These are phyloP conservation scores for Tremella yokohamensis DNA, from an alignment of 768 basidiomycete species.

Conservation along the genomic window DNA sequence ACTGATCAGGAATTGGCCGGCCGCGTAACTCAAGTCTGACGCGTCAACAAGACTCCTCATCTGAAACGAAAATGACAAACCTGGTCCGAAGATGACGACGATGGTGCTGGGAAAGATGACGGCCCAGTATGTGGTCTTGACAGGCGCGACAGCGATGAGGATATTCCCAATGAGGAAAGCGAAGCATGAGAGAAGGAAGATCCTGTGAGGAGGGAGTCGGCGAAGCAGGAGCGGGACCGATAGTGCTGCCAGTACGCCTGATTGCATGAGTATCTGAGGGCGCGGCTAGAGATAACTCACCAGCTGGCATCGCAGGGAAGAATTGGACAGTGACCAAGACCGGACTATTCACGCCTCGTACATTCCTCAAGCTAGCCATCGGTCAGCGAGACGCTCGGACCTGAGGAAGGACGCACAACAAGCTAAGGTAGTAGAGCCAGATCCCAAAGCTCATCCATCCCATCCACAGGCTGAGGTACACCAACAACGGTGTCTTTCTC, in stretches of 20 bases:
- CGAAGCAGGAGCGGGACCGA: background rate
- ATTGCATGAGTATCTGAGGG: too few species aligned
- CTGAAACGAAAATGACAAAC: background rate
- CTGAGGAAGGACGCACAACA: too few species aligned
- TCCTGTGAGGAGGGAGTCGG: background rate
- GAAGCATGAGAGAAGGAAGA: background rate
- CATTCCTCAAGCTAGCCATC: background rate
- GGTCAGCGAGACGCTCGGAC: too few species aligned
- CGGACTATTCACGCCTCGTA: background rate
- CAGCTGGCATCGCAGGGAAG: background rate
- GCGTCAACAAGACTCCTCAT: background rate
- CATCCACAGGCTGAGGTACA: background rate
- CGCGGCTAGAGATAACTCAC: too few species aligned
- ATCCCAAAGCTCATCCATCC: slow-evolving; percentile 6
- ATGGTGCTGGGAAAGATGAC: background rate
- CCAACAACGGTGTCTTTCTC: background rate
- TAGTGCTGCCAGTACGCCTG: background rate
- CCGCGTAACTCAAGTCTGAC: background rate
- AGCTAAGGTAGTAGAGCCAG: background rate
- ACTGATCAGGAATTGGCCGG: background rate
- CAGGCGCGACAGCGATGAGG: background rate
- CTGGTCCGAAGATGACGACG: background rate
- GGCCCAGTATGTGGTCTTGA: background rate
- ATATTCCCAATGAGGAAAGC: slow-evolving; percentile 3
- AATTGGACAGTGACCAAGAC: background rate